A percentile compares a stretch with the other conserved stretches of the same genome.
Conservation (phyloP, 2,329 filamentous ascomycete species). For the Colletotrichum destructivum region DNA sequence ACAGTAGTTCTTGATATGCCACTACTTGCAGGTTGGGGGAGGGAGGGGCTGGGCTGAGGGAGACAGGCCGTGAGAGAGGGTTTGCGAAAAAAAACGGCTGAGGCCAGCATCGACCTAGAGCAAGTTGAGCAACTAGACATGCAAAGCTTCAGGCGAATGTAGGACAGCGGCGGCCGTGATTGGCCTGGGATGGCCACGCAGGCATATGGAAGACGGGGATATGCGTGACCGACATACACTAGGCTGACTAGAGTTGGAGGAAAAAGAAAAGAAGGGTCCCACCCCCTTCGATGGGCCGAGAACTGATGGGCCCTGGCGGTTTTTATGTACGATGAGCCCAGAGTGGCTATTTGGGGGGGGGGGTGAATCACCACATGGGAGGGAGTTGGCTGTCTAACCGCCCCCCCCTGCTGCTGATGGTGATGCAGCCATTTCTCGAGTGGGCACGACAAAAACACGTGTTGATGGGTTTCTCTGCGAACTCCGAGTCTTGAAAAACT, state of each 20-base stretch:
- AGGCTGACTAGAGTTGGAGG: neutral
- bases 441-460: too few species aligned
- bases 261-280: constrained; percentile 24
- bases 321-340: too few species aligned
- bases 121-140: neutral
- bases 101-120: neutral
- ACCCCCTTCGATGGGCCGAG: neutral
- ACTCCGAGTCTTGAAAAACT: neutral
- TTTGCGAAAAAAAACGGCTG: neutral
- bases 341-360: too few species aligned
- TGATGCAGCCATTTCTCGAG: too few species aligned
- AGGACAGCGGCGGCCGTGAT: neutral
- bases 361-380: too few species aligned
- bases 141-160: neutral
- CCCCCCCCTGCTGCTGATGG: too few species aligned
- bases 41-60: constrained; percentile 19
- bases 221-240: neutral
- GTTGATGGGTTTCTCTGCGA: neutral
- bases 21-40: neutral
- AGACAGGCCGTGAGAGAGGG: neutral
- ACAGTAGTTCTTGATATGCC: too few species aligned
- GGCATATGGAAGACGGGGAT: constrained; percentile 2
- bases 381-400: too few species aligned
- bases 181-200: neutral
- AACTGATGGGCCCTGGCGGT: neutral